Percentiles rank a stretch among this genome's conserved stretches.
phyloP scores from a whole-genome alignment of 2,329 filamentous ascomycete species.

The Curvularia sp. region DNA sequence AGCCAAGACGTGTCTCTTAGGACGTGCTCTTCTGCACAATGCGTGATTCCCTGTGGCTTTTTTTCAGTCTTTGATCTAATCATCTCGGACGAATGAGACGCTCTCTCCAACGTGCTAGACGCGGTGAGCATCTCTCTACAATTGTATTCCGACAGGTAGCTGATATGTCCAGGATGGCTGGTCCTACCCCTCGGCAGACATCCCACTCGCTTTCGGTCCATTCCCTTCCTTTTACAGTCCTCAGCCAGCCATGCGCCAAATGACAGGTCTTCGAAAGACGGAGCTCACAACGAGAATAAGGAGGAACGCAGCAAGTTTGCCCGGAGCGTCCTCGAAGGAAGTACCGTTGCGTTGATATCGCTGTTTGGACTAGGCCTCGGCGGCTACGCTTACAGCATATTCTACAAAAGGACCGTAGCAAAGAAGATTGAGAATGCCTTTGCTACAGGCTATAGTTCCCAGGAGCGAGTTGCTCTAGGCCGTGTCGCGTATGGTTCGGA shows the following conservation, averaged over 20 bases:
- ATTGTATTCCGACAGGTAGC: background rate
- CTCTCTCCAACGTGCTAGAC: slow-evolving; percentile 24
- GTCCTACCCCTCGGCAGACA: slow-evolving; percentile 37
- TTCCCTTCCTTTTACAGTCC: slow-evolving; percentile 24
- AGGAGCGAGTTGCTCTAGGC: slow-evolving; percentile 43
- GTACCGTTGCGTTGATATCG: slow-evolving; percentile 45
- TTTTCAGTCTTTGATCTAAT: background rate
- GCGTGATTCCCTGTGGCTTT: background rate
- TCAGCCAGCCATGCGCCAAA: slow-evolving; percentile 3
- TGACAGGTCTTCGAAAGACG: background rate
- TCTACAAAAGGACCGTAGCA: slow-evolving; percentile 42
- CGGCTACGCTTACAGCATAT: slow-evolving; percentile 44
- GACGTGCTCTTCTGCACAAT: slow-evolving; percentile 13
- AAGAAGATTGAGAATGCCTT: slow-evolving; percentile 48
- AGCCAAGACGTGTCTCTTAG: slow-evolving; percentile 24
- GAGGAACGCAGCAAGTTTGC: slow-evolving; percentile 41
- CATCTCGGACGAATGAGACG: slow-evolving; percentile 36
- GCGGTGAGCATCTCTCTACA: slow-evolving; percentile 22
- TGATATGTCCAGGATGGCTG: slow-evolving; percentile 37
- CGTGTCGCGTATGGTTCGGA: slow-evolving; percentile 40
- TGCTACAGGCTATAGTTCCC: slow-evolving; percentile 42
- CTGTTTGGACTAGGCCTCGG: slow-evolving; percentile 43
- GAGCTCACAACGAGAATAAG: slow-evolving; percentile 4
- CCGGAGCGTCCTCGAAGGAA: slow-evolving; percentile 45
- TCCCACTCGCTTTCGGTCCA: slow-evolving; percentile 22